These are phyloP conservation scores for Spathaspora girioi DNA, from an alignment of 805 yeast species.

Conservation along the genomic window DNA sequence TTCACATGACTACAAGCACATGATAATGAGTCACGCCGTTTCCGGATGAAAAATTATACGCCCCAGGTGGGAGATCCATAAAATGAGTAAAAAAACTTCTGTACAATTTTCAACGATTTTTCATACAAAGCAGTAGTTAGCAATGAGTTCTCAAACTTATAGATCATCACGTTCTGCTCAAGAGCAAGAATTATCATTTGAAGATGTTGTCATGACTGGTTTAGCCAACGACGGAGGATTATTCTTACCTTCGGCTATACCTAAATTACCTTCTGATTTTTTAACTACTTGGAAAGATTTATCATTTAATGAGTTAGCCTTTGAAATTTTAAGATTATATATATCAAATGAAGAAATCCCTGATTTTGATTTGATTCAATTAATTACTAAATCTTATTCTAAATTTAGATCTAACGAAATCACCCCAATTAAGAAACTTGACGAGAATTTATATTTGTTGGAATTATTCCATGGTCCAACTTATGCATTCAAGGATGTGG, in stretches of 20 bases:
- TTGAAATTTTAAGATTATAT: conserved; percentile 78
- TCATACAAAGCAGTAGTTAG: neutral
- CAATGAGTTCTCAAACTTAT: conserved; percentile 49
- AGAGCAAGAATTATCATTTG: conserved; percentile 56
- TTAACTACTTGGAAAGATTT: conserved; percentile 67
- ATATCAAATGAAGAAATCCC: conserved; percentile 72
- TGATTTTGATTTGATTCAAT: conserved; percentile 55
- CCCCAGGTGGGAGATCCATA: neutral
- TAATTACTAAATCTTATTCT: conserved; percentile 74
- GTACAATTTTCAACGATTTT: neutral
- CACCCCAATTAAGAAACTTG: conserved; percentile 76
- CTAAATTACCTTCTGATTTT: conserved; percentile 57
- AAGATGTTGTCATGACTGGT: conserved; percentile 83
- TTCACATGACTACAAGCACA: neutral
- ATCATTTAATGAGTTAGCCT: conserved; percentile 83
- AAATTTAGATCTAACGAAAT: conserved; percentile 87
- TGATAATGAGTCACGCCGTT: conserved; percentile 1
- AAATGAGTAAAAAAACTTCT: no score
- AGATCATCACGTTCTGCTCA: conserved; percentile 74
- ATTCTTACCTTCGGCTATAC: conserved; percentile 82
- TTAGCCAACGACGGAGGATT: conserved; percentile 96
- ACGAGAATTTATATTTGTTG: conserved; percentile 63
- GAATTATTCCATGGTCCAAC: conserved; percentile 99
- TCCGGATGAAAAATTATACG: neutral
- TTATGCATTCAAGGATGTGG: conserved; percentile 98